Evolutionary conservation across 495 filamentous ascomycete genomes (phyloP).

Genomic region (Physcia stellaris): DNA sequence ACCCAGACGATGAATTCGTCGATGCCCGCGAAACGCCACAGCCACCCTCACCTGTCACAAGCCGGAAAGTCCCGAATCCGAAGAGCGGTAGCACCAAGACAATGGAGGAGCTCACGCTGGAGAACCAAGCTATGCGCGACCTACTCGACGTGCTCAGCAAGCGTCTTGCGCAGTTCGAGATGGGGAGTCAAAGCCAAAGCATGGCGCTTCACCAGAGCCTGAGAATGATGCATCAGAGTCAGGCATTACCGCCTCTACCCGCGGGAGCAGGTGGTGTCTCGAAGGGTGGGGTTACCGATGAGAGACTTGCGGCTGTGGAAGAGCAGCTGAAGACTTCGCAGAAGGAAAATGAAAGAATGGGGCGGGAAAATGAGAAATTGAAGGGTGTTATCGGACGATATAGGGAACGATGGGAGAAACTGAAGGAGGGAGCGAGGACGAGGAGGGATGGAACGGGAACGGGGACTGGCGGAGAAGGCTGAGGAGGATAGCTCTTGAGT

Average conservation of each 20-base stretch:
- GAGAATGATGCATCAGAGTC: constrained; percentile 44
- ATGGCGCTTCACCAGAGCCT: constrained; percentile 72
- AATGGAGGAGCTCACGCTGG: constrained; percentile 68
- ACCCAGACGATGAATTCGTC: constrained; percentile 46
- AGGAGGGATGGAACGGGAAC: constrained; percentile 32
- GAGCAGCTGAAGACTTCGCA: constrained; percentile 32
- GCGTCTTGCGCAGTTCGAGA: constrained; percentile 73
- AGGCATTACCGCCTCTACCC: constrained; percentile 22
- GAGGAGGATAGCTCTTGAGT: no score
- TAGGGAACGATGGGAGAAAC: constrained; percentile 65
- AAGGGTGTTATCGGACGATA: constrained; percentile 53
- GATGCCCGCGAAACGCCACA: constrained; percentile 65
- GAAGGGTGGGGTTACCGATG: constrained; percentile 29
- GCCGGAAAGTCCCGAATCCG: constrained; percentile 16
- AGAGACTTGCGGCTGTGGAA: constrained; percentile 37
- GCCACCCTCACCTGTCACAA: constrained; percentile 31
- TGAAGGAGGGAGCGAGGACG: constrained; percentile 72
- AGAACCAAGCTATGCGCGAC: constrained; percentile 63
- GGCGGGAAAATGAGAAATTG: constrained; percentile 56
- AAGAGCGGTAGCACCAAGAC: constrained; percentile 32
- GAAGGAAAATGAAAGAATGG: constrained; percentile 42
- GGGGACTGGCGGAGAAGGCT: no score
- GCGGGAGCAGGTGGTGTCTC: constrained; percentile 15
- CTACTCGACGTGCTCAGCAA: constrained; percentile 66
- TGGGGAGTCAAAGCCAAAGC: constrained; percentile 65